Evolutionary conservation across 2,329 filamentous ascomycete species (phyloP), one percentile per base, ranked within the genome.

Genomic region (Curvularia sp.): DNA sequence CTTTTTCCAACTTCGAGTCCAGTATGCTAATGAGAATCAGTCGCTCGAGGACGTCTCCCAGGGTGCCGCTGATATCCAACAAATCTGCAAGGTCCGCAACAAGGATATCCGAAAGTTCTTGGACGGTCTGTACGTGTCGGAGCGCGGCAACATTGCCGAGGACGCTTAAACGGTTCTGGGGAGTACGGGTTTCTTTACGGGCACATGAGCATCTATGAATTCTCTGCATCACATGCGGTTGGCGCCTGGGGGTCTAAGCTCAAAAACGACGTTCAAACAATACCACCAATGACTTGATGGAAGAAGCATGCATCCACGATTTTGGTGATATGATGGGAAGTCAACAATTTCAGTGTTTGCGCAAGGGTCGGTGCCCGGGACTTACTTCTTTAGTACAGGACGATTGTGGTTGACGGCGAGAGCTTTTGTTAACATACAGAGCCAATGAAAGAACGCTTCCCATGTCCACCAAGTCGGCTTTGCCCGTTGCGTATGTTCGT

Each of bases 31-130:
- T 60, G n/a, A 43, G 9, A 42, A 28, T n/a, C 60, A 74, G 72
- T 96, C 91, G 65, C 87, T 99, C 75, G 96, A 99, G 87, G 88
- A 89, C 80, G 95, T 99, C 71, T 99, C 95, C 78, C 95, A 99
- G 86, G 93, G 89, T 79, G 95, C 95, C 72, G 95, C 95, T 83
- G 95, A 99, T 82, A 97, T 99, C 82, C 95, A 99, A 87, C 95
- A 99, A 85, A 93, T 95, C 84, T 99, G 95, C 93, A 89, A 89
- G 84, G 95, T 99, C 83, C 89, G 93, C 83, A 99, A 99, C 92
- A 99, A 99, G 93, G 95, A 99, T 97, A 99, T 99, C 87, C 93
- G 96, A 64, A 76, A 96, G 92, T 99, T 99, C 91, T 89, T 99
- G 87, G 96, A 99, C 86, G 95, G 95, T 89, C 87, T 99, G 82